Conservation (phyloP, 768 basidiomycete species). For the Coprinopsis strossmayeri region DNA sequence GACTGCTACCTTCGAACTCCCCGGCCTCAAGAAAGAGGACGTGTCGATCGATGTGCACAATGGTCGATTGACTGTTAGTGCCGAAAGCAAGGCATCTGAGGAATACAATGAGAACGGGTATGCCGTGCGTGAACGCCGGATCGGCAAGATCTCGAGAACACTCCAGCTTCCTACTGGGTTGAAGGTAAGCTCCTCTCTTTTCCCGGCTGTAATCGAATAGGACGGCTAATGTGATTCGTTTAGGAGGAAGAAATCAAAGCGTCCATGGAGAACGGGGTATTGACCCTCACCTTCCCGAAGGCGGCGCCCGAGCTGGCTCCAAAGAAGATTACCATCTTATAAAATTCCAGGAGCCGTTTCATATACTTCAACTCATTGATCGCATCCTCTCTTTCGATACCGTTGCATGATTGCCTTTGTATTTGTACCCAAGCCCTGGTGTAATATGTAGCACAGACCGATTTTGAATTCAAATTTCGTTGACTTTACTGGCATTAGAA, state of each 20-base stretch:
- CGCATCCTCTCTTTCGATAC: no score
- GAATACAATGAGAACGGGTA: slow-evolving; percentile 30
- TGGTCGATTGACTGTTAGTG: slow-evolving; percentile 44
- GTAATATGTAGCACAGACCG: no score
- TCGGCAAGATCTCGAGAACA: slow-evolving; percentile 37
- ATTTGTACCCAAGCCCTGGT: no score
- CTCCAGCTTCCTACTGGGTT: slow-evolving; percentile 47
- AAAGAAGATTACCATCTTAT: slow-evolving; percentile 28
- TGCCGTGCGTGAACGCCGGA: slow-evolving; percentile 42
- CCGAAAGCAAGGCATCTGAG: slow-evolving; percentile 30
- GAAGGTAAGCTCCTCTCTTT: slow-evolving; percentile 33
- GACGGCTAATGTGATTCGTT: slow-evolving; percentile 18
- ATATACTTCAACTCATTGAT: no score
- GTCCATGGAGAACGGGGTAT: slow-evolving; percentile 43
- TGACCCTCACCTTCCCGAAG: slow-evolving; percentile 50
- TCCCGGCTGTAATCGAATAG: slow-evolving; percentile 20
- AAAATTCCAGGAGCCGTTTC: slow-evolving; percentile 6
- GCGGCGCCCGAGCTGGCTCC: slow-evolving; percentile 25
- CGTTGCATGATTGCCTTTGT: no score
- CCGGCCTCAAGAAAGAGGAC: slow-evolving; percentile 45
- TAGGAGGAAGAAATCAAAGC: slow-evolving; percentile 29
- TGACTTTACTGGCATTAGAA: no score
- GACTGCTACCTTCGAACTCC: slow-evolving; percentile 52
- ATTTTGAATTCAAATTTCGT: no score
- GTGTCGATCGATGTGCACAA: slow-evolving; percentile 46